A percentile compares a stretch with the other conserved stretches of the same genome.
Evolutionary conservation across 768 basidiomycete genomes (phyloP).

Genomic region (Tremella mesenterica): DNA sequence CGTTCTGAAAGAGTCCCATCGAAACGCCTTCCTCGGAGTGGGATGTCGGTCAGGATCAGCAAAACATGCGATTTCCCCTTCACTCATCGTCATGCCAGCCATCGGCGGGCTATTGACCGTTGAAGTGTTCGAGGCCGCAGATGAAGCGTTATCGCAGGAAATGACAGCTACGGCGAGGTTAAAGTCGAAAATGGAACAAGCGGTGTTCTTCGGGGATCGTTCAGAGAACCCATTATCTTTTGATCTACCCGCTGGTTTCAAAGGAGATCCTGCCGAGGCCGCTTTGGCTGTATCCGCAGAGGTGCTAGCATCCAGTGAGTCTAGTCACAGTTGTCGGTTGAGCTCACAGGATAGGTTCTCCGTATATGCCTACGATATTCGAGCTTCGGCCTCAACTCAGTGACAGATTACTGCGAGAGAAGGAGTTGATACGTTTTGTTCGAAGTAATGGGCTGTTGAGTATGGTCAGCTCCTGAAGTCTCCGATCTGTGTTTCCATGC

Average conservation of each 20-base stretch:
- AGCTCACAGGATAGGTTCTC: conserved; percentile 48
- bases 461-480: conserved; percentile 55
- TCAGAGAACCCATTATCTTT: conserved; percentile 46
- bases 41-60: conserved; percentile 10
- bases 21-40: conserved; percentile 44
- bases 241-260: conserved; percentile 33
- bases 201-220: conserved; percentile 45
- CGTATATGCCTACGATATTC: conserved; percentile 63
- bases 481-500: neutral
- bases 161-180: conserved; percentile 37
- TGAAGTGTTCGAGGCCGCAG: conserved; percentile 13
- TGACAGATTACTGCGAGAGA: conserved; percentile 63
- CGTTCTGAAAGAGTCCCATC: conserved; percentile 39
- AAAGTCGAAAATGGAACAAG: conserved; percentile 46
- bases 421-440: conserved; percentile 80
- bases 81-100: conserved; percentile 23
- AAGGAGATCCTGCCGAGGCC: conserved; percentile 43
- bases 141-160: neutral
- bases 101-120: conserved; percentile 18
- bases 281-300: conserved; percentile 41
- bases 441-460: conserved; percentile 71
- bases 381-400: conserved; percentile 71
- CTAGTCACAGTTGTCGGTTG: neutral
- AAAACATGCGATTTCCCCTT: conserved; percentile 3
- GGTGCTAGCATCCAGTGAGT: conserved; percentile 60